Conservation (phyloP, 2,329 filamentous ascomycete genomes). For the Cercospora brassicicola region DNA sequence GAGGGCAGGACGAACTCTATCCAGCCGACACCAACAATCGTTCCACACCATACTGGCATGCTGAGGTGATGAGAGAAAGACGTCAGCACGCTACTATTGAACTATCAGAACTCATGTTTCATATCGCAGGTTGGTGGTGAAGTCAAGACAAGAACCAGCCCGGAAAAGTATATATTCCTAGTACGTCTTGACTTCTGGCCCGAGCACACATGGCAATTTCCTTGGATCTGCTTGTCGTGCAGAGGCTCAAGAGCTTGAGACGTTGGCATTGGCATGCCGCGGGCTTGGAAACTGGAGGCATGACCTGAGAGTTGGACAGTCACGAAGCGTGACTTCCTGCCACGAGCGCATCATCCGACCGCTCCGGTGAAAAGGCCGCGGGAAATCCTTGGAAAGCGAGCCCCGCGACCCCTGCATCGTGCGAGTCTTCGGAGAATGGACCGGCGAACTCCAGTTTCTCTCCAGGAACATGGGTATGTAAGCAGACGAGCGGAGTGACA, state of each 20-base stretch:
- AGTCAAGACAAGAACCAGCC: constrained; percentile 9
- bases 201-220: constrained; percentile 8
- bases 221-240: not conserved
- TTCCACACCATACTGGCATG: not conserved
- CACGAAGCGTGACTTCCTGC: not conserved
- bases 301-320: not conserved
- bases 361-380: not conserved
- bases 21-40: not conserved
- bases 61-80: not conserved
- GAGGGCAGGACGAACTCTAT: not conserved
- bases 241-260: not conserved
- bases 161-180: not conserved
- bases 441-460: not conserved
- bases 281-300: not conserved
- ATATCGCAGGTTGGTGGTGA: not conserved
- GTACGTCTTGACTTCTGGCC: constrained; percentile 3
- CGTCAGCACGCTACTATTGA: not conserved
- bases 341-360: not conserved
- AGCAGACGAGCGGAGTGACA: not conserved
- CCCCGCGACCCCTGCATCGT: not conserved
- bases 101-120: constrained; percentile 3
- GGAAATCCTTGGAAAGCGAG: not conserved
- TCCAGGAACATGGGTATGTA: not conserved
- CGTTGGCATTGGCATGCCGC: not conserved
- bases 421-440: not conserved